Base-by-base conservation (phyloP, 148 eudicot genomes). In the Rhododendron kiyosumense region DNA sequence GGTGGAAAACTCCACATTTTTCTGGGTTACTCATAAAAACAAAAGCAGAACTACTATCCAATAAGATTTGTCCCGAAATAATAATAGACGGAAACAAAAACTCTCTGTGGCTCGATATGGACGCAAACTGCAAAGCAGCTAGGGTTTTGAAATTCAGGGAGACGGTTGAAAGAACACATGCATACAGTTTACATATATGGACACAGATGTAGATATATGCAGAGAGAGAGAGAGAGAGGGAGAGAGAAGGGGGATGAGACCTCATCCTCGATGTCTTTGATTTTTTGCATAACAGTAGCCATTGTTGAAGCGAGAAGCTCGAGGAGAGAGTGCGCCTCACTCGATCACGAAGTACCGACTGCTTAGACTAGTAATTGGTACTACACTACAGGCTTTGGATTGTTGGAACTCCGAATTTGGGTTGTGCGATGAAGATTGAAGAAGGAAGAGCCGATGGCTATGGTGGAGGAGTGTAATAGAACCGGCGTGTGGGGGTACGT, bases 191-290 rank as follows among this genome's bases (percentile, higher is more conserved):
- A 13, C 75, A 30, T 12, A 69, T n/a, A 57, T n/a, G 10, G 57
- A 52, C 57, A 52, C 32, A 65, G 24, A 38, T 24, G 1, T 41
- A 38, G 1, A 36, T 13, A 48, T 28, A 48, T 3, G 36, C 13
- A 54, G 43, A 63, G 22, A 15, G 18, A 71, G 18, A 54, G 43
- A 63, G 22, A 15, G 18, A 71, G 18, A 41, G 32, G 4, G 14
- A 10, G 30, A 11, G 73, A 26, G 73, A 65, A 9, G 30, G 73
- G 14, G n/a, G 11, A 67, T 46, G 26, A 71, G 36, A 96, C 99
- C 99, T 97, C 99, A 91, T 97, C 99, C 90, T 97, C 98, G 84
- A 97, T 97, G 59, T 97, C 99, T 87, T 97, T 97, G 96, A 97
- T 97, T 90, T 97, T 97, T 91, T 95, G 98, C 99, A 97, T 97